Base-by-base conservation (phyloP, 1,139 yeast species). In the Hansenula sp. region DNA sequence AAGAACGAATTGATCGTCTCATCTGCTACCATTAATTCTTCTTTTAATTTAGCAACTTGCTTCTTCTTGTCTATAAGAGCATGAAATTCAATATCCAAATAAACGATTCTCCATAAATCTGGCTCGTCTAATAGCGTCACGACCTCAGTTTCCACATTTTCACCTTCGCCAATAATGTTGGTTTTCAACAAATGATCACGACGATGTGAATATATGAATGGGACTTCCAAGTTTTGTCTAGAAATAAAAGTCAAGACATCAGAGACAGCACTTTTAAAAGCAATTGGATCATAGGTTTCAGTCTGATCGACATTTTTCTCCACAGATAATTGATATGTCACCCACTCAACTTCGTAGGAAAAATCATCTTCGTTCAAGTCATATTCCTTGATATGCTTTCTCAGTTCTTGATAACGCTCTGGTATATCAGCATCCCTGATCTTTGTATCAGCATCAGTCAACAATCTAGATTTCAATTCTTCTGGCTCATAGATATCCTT, bases 191-290 rank as follows among this genome's bases (percentile, higher is more conserved):
- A 72, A 61, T 86, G 90, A 64, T 93, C 98, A 63, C 95, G 85
- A 62, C 98, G 86, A 60, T 90, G 96, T 32, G 91, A 84, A 88
- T 96, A 91, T 48, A 93, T 90, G 60, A 90, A 88, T n/a, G 99
- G 98, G 4, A 93, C 96, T 61, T 93, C 99, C 50, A 84, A 75
- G 44, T 84, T 74, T 42, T 90, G 96, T 53, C 79, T 81, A 12
- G 90, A 75, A 32, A 93, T 70, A 58, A 90, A 90, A 51, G 79
- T 90, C 34, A 93, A 80, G 1, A 86, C 91, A 52, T 84, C 80
- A 25, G 80, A 79, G 15, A 91, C 87, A 1, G 96, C 84, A 38
- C 72, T 75, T 45, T 73, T 73, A 63, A 88, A 86, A 7, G 91
- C 89, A 11, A 66, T 76, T 46, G 82, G 70, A 47, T 71, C 71